Conservation (phyloP, 306 rosid genomes). For the Cucurbita moschata region DNA sequence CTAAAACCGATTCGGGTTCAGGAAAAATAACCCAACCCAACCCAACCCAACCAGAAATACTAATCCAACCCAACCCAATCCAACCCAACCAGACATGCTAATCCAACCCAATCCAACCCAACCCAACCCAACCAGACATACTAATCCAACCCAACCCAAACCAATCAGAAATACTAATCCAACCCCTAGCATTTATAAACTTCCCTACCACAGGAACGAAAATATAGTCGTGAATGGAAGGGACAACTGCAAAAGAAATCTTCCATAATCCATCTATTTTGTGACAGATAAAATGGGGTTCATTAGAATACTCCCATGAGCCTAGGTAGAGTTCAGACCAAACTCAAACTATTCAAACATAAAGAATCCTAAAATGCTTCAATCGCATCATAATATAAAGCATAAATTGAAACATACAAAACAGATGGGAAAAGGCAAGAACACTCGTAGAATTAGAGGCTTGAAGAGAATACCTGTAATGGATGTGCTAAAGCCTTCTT, state of each 20-base stretch:
- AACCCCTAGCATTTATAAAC: background rate
- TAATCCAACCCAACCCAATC: no score
- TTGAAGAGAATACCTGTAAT: conserved; percentile 34
- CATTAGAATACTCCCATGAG: background rate
- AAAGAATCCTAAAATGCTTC: background rate
- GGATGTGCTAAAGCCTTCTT: conserved; percentile 68
- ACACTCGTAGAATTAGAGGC: background rate
- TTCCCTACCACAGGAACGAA: background rate
- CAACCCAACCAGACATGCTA: no score
- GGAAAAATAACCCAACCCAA: no score
- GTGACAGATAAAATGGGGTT: background rate
- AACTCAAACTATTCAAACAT: background rate
- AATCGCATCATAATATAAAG: background rate
- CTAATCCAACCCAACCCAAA: no score
- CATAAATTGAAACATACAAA: background rate
- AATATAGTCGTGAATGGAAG: background rate
- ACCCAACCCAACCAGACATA: no score
- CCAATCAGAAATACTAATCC: no score
- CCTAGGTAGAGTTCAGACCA: background rate
- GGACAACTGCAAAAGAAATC: background rate
- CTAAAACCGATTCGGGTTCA: no score
- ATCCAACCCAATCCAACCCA: no score
- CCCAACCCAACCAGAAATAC: no score
- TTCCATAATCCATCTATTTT: background rate
- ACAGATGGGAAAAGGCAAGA: background rate